phyloP scores from a whole-genome alignment of 208 protist genomes.

The Angomonas ambiguus region DNA sequence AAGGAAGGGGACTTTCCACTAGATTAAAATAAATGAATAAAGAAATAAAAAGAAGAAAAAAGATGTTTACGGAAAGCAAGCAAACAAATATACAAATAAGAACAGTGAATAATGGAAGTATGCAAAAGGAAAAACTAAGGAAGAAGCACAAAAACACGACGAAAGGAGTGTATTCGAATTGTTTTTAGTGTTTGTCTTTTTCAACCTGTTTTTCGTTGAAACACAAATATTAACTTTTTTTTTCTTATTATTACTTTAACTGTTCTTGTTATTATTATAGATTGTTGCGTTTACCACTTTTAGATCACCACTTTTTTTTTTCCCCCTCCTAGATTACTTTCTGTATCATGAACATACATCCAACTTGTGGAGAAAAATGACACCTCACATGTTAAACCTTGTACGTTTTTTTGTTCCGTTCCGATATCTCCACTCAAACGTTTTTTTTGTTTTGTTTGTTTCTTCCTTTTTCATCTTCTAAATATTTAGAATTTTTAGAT shows the following conservation, averaged over 20 bases:
- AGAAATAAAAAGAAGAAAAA: too few species aligned
- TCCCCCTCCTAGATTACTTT: background rate
- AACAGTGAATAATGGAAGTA: background rate
- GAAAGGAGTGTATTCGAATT: background rate
- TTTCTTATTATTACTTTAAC: background rate
- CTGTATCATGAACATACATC: too few species aligned
- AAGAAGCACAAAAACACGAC: background rate
- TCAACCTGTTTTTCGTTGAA: background rate
- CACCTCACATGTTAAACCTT: too few species aligned
- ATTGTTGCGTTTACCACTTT: slow-evolving; percentile 9
- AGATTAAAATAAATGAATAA: slow-evolving; percentile 17
- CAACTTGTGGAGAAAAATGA: too few species aligned
- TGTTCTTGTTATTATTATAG: background rate
- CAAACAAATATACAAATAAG: background rate
- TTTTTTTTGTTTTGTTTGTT: slow-evolving; percentile 10
- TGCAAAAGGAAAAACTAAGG: background rate
- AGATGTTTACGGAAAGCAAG: too few species aligned
- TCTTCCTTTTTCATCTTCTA: slow-evolving; percentile 1
- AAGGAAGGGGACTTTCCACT: slow-evolving; percentile 59
- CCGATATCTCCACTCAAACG: background rate
- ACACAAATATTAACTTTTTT: slow-evolving; percentile 9
- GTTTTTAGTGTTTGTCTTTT: background rate
- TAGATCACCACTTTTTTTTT: slow-evolving; percentile 15
- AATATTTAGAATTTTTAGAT: background rate
- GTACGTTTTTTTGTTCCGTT: too few species aligned